Base-by-base conservation (phyloP, 441 rosid genomes). In the Populus hybrid region DNA sequence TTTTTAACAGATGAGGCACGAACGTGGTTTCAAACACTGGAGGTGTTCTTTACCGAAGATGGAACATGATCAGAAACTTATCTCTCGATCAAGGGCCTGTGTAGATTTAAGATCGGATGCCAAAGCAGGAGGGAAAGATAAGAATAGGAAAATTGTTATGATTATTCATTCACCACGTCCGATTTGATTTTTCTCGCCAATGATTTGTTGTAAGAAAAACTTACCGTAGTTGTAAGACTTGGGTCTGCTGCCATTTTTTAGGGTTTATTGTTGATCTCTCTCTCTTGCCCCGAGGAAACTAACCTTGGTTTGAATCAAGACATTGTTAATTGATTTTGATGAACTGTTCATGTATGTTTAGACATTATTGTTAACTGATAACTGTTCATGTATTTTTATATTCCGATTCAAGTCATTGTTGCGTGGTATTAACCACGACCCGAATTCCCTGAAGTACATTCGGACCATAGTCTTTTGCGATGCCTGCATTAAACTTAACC, bases 171-270 rank as follows among this genome's bases (percentile, higher is more conserved):
- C 65, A 30, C 69, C 66, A 64, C n/a, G 30, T 61, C 30, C 3
- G 24, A 18, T 64, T 61, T 24, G 19, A 14, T 35, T 28, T 38
- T 40, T 34, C 66, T 69, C 5, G 14, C 40, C 21, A 30, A n/a
- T 67, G 32, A 76, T 73, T 69, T 71, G 46, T 59, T 75, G 76
- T 70, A 67, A 66, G 84, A 71, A 67, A 40, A 67, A 66, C 18
- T 66, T 66, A 19, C 68, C 21, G 8, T 12, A 24, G 68, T 59
- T 26, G 7, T 2, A 66, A 63, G 19, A 42, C 32, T 23, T 5
- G 69, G 36, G 69, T 40, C 75, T 32, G 19, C 76, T 40, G 28
- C 75, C 78, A 76, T 69, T 46, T 73, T 71, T 76, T 70, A 57
- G 32, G 76, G 35, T 30, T 72, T 66, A 50, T 53, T 32, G 59